Evolutionary conservation across 495 filamentous ascomycete genomes (phyloP).

Genomic region (Podospora anserina): DNA sequence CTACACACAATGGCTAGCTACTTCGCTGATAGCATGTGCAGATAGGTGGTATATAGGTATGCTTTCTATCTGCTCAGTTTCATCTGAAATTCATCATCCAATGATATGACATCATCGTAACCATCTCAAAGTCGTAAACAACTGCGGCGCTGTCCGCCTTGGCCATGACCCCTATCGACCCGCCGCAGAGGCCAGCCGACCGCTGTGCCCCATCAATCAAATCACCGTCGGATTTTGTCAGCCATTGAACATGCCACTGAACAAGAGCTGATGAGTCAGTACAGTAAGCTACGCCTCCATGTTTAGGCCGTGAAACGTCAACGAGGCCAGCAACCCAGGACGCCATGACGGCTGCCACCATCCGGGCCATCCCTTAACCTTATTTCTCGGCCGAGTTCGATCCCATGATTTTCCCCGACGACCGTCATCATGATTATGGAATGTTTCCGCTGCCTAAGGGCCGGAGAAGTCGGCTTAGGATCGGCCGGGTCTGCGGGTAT

Average conservation of each 20-base stretch:
- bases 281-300: background rate
- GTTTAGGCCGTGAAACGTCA: background rate
- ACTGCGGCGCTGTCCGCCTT: background rate
- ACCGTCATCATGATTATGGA: background rate
- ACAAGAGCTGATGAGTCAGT: background rate
- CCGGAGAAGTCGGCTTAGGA: background rate
- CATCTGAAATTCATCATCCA: too few species aligned
- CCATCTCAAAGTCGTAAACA: background rate
- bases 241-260: background rate
- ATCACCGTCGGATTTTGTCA: background rate
- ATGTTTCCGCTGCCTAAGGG: background rate
- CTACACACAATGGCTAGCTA: too few species aligned
- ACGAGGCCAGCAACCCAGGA: background rate
- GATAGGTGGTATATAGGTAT: too few species aligned
- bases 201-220: background rate
- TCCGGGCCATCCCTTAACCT: background rate
- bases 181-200: background rate
- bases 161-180: background rate
- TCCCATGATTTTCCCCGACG: background rate
- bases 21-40: too few species aligned
- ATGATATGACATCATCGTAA: background rate
- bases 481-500: background rate
- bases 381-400: background rate
- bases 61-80: too few species aligned
- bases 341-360: background rate